Evolutionary conservation across 768 basidiomycete genomes (phyloP), one percentile per base, ranked within the genome.

Genomic region (Gymnopilus junonius): DNA sequence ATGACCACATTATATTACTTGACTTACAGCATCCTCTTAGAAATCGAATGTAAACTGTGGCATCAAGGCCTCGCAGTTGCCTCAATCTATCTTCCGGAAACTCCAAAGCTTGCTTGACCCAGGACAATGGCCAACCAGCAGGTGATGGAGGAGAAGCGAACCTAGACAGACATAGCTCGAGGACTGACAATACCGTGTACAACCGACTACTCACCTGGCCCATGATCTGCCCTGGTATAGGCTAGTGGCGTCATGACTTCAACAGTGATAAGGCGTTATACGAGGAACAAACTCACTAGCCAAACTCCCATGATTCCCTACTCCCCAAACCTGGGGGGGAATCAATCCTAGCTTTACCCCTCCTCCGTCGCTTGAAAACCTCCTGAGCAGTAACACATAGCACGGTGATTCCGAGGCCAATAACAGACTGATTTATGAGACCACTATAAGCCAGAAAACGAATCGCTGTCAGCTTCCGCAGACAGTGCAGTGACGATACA

Each of bases 231-330:
- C 91, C 72, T 92, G 89, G 70, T 87, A 93, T 27, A 93, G 75
- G 70, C 91, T 93, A 57, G 66, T 40, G 31, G 62, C 91, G 56
- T 65, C 40, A 35, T 62, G 14, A 51, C 37, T 21, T 59, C 15
- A 32, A 32, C 21, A 42, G 45, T n/a, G n/a, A n/a, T n/a, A n/a
- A 58, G 15, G 11, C 6, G 25, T 14, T n/a, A 11, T 32, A 48
- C 27, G 20, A 57, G 31, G 46, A 34, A 32, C 35, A n/a, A n/a
- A 85, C 90, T 77, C 72, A 92, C 91, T 92, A 93, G 80, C 91
- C 90, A 77, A 91, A 93, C 73, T 91, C 85, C 91, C 91, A 93
- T 65, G 87, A 85, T 75, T 93, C 91, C 23, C 88, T 86, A 70
- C 87, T 89, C 8, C 87, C 89, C 54, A 91, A 72, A 7, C 76